Percentiles rank a stretch among this genome's conserved stretches.
Evolutionary conservation across 495 filamentous ascomycete genomes (phyloP).

Genomic region (Trichoderma parareesei): DNA sequence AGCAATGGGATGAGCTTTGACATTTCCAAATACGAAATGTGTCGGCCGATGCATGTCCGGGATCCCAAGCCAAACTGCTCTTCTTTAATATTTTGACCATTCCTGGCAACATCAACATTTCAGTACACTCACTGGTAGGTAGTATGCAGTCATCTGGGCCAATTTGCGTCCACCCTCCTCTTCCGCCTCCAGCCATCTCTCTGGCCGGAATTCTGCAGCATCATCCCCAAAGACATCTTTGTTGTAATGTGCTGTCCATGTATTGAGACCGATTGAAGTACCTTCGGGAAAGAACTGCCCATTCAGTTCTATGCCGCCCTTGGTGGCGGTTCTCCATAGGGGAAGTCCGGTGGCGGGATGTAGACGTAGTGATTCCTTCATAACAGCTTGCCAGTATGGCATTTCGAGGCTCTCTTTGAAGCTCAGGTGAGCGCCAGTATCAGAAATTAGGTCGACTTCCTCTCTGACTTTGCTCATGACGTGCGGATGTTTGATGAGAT

Average conservation of each 20-base stretch:
- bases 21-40: constrained; percentile 56
- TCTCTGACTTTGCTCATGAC: constrained; percentile 31
- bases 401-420: constrained; percentile 47
- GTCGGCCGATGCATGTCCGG: constrained; percentile 58
- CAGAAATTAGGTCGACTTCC: constrained; percentile 29
- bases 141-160: constrained; percentile 30
- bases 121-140: constrained; percentile 17
- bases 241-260: constrained; percentile 47
- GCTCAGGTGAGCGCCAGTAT: constrained; percentile 17
- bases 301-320: constrained; percentile 41
- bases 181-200: constrained; percentile 41
- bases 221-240: constrained; percentile 38
- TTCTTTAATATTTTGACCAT: background rate
- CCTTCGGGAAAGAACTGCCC: constrained; percentile 45
- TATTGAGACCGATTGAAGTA: constrained; percentile 44
- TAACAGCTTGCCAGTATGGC: constrained; percentile 54
- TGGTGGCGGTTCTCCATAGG: constrained; percentile 50
- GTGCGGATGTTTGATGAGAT: constrained; percentile 34
- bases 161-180: constrained; percentile 21
- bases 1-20: constrained; percentile 58
- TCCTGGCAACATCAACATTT: too few relatives aligned
- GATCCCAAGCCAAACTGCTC: constrained; percentile 51
- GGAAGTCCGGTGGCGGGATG: constrained; percentile 46
- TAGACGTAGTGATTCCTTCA: constrained; percentile 56
- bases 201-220: constrained; percentile 33